Conservation (phyloP, 23 red algal genomes). For the Gracilaria domingensis region DNA sequence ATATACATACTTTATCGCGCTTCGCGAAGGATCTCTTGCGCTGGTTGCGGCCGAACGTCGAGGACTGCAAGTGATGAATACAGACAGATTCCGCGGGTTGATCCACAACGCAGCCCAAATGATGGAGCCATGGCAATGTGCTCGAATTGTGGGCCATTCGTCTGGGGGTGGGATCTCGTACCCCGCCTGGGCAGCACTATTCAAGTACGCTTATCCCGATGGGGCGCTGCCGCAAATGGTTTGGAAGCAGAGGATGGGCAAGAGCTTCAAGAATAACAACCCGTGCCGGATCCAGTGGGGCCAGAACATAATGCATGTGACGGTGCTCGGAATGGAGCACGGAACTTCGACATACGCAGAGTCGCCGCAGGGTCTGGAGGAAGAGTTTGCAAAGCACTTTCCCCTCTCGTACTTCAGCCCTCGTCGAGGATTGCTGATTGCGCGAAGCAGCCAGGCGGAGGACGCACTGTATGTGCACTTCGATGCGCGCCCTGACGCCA, state of each 20-base stretch:
- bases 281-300: slow-evolving; percentile 58
- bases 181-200: slow-evolving; percentile 32
- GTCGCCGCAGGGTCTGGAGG: slow-evolving; percentile 23
- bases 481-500: slow-evolving; percentile 57
- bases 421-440: slow-evolving; percentile 46
- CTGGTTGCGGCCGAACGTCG: slow-evolving; percentile 27
- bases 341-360: neutral
- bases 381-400: slow-evolving; percentile 14
- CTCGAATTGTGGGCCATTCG: slow-evolving; percentile 48
- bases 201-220: slow-evolving; percentile 61
- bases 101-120: slow-evolving; percentile 58
- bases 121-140: slow-evolving; percentile 67
- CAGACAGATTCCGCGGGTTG: slow-evolving; percentile 41
- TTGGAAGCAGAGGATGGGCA: slow-evolving; percentile 46
- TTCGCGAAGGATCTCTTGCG: slow-evolving; percentile 62
- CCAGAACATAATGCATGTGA: slow-evolving; percentile 36
- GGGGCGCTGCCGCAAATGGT: slow-evolving; percentile 45
- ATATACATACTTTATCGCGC: slow-evolving; percentile 60
- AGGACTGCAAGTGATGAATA: slow-evolving; percentile 8
- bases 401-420: slow-evolving; percentile 18
- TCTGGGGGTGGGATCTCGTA: slow-evolving; percentile 50
- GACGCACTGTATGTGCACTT: slow-evolving; percentile 66
- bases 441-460: slow-evolving; percentile 8
- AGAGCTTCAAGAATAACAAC: slow-evolving; percentile 26
- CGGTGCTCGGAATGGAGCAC: slow-evolving; percentile 52